Base-by-base conservation (phyloP, 331 rosid genomes). In the Quercus tomentella region DNA sequence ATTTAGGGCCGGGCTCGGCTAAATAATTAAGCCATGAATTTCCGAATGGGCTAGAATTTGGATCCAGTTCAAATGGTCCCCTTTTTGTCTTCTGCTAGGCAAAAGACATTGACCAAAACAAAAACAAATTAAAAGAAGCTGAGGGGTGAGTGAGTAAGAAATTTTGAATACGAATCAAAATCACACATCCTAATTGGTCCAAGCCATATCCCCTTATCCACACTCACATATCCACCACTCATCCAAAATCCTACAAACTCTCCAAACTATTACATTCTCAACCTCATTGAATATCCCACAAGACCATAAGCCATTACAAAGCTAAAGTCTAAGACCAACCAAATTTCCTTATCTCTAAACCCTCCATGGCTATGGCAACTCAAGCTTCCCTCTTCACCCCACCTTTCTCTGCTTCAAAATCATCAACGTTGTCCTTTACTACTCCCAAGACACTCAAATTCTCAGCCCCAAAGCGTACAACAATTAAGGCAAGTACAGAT, bases 351-450 rank as follows among this genome's bases (percentile, higher is more conserved):
- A 26, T 17, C 20, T 56, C 76, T 22, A 71, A 71, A 57, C 6
- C 35, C 82, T 61, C 69, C 71, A 92, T 91, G 91, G 97, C 98
- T 76, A 91, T 92, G 97, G 88, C 98, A 62, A 74, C 98, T 66
- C 99, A 93, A 83, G 94, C 94, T 72, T 90, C 96, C 73, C 97
- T 91, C 88, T 87, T 93, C 84, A 89, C 89, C 68, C 92, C 95
- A 52, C 60, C 90, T 21, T 73, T 91, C 85, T 82, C 90, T 0
- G 82, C 31, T 8, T 84, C 85, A 35, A 93, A 90, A 55, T 83
- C 91, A 25, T 37, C 89, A 49, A 49, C 81, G 70, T 4, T 92
- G 67, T 77, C 89, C 81, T 91, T 91, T 87, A 21, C 74, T 73
- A 70, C n/a, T 78, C 79, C 82, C 23, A 92, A 88, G 82, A 80